Evolutionary conservation across 106 monocot genomes (phyloP), one percentile per base, ranked within the genome.

Genomic region (Platanthera guangdongensis): DNA sequence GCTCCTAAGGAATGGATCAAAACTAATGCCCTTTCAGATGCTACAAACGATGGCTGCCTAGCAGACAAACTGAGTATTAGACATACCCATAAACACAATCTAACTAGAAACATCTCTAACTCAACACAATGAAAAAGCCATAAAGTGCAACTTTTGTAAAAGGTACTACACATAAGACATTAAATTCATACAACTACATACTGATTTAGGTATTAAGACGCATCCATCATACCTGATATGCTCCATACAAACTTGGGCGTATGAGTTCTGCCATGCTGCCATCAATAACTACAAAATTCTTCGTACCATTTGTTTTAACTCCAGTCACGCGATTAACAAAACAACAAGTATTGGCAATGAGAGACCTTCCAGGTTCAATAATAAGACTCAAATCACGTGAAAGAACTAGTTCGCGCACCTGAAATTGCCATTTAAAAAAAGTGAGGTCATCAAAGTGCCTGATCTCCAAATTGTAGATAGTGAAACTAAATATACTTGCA

Each of bases 221-320:
- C 28, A 28, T 64, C 8, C 21, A 50, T 67, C 52, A n/a, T 85
- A 95, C 92, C 92, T 97, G 97, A 75, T 97, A 97, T 69, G 97
- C 93, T 52, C 83, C 93, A 84, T 97, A 97, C 22, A 97, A 86
- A 84, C 97, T 97, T 48, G 93, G 97, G 4, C 93, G 79, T 62
- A 97, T 97, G 30, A 97, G 91, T 80, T 97, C 97, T 52, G 96
- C 89, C 93, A 93, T 97, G 79, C 94, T 93, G 48, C 93, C 90
- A 76, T 94, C 93, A 82, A 94, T 81, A 22, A 97, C 97, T 22
- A 97, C 75, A 79, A 97, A 97, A 71, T 97, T 93, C 76, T 94
- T 97, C 9, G 97, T 92, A 14, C 95, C 95, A 74, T 95, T 95
- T 72, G 95, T 87, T 75, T 95, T 95, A 52, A 95, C 95, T 80